A percentile compares a stretch with the other conserved stretches of the same genome.
Conservation (phyloP, 306 rosid genomes). For the Pterocarpus santalinus region DNA sequence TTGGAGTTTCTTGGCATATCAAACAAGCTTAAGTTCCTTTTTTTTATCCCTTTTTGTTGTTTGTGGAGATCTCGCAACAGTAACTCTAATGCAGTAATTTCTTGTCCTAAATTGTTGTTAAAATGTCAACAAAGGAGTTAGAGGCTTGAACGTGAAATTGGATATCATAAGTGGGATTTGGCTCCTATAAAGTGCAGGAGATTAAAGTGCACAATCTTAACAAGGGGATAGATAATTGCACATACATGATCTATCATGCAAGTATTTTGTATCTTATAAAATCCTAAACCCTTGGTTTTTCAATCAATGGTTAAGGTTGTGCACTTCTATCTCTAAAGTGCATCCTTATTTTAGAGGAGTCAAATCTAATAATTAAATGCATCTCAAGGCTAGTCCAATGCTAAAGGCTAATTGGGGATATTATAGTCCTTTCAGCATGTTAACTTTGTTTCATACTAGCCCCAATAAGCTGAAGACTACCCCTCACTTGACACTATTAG, state of each 20-base stretch:
- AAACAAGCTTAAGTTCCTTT: not conserved
- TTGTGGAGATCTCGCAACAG: not conserved
- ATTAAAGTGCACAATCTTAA: not conserved
- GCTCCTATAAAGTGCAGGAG: not conserved
- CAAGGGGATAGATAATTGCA: not conserved
- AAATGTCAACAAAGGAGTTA: not conserved
- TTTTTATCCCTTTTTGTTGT: not conserved
- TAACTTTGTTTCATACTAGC: not conserved
- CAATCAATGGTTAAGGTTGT: not conserved
- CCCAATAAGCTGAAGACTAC: not conserved
- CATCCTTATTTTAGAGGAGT: too few species aligned
- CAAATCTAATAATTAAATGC: too few species aligned
- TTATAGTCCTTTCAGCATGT: not conserved
- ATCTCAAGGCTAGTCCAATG: too few species aligned
- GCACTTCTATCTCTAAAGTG: not conserved
- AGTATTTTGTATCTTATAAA: not conserved
- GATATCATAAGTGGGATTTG: too few species aligned
- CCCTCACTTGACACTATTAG: not conserved
- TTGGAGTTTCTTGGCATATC: conserved; percentile 11
- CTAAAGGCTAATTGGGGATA: not conserved
- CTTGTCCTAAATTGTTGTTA: not conserved
- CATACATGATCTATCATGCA: not conserved
- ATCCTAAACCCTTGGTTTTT: not conserved
- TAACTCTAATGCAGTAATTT: not conserved
- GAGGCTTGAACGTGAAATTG: too few species aligned